Evolutionary conservation across 495 filamentous ascomycete genomes (phyloP).

Genomic region (Trypethelium eluteriae): DNA sequence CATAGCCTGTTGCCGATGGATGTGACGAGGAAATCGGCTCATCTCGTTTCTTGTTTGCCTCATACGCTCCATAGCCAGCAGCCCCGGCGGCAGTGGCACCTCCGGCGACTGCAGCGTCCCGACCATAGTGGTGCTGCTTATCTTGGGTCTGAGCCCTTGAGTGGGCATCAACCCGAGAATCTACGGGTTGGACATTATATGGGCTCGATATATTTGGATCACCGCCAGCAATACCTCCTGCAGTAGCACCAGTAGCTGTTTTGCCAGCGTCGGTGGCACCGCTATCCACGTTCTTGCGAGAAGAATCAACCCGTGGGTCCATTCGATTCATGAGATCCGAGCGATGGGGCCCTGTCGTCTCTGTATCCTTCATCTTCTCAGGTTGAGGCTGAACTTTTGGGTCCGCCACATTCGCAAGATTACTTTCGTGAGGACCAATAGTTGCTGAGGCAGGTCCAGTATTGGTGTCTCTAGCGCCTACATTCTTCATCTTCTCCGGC

Average conservation of each 20-base stretch:
- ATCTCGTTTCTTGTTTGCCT: slow-evolving; percentile 13
- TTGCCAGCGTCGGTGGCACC: neutral
- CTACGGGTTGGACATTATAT: slow-evolving; percentile 7
- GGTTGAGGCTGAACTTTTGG: slow-evolving; percentile 27
- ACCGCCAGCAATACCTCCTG: neutral
- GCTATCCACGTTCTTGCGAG: neutral
- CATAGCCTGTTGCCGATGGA: neutral
- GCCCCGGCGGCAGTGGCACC: slow-evolving; percentile 15
- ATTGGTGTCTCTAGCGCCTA: slow-evolving; percentile 10
- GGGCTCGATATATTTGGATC: slow-evolving; percentile 2
- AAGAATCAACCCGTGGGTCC: slow-evolving; percentile 18
- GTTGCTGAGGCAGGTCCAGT: slow-evolving; percentile 22
- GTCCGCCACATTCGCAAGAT: slow-evolving; percentile 26
- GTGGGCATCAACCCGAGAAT: slow-evolving; percentile 7
- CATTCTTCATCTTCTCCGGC: slow-evolving; percentile 24
- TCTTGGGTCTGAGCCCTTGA: neutral
- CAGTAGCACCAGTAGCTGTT: neutral
- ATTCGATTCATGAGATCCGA: slow-evolving; percentile 22
- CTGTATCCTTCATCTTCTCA: slow-evolving; percentile 22
- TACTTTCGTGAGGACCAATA: slow-evolving; percentile 26
- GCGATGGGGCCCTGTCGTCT: slow-evolving; percentile 21
- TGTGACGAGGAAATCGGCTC: neutral
- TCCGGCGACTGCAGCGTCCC: slow-evolving; percentile 26
- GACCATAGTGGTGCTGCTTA: slow-evolving; percentile 27
- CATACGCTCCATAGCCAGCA: slow-evolving; percentile 15